Percentiles rank a stretch among this genome's conserved stretches.
These are phyloP conservation scores for Capsicum rhomboideum DNA, from an alignment of 257 asterid species.

Conservation along the genomic window DNA sequence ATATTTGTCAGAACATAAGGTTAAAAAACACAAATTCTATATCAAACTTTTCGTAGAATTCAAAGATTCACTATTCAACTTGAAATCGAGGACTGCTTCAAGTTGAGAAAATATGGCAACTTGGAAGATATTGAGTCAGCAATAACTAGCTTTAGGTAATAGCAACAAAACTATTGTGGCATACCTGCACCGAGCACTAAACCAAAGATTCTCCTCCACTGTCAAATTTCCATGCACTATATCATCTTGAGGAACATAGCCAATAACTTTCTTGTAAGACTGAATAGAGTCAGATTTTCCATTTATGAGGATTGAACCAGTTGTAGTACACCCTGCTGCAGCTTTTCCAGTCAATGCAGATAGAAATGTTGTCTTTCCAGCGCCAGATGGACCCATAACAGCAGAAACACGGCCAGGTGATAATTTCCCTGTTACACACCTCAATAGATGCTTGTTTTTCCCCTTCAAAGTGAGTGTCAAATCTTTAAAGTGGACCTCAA, in stretches of 20 bases:
- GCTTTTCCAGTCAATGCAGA: conserved; percentile 93
- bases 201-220: conserved; percentile 97
- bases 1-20: neutral
- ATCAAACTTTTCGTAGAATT: neutral
- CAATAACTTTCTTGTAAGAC: conserved; percentile 78
- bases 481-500: conserved; percentile 64
- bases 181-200: conserved; percentile 94
- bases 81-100: neutral
- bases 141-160: neutral
- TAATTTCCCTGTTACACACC: conserved; percentile 73
- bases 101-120: neutral
- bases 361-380: conserved; percentile 94
- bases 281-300: conserved; percentile 56
- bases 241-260: conserved; percentile 97
- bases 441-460: conserved; percentile 56
- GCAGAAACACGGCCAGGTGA: conserved; percentile 85
- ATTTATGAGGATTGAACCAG: conserved; percentile 61
- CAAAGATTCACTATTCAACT: neutral
- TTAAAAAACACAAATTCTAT: neutral
- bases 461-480: conserved; percentile 73
- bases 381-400: conserved; percentile 99
- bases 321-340: conserved; percentile 68
- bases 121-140: neutral
- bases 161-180: neutral
- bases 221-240: conserved; percentile 93